Conservation (phyloP, 169 alveolate species). For the Babesia ovata region DNA sequence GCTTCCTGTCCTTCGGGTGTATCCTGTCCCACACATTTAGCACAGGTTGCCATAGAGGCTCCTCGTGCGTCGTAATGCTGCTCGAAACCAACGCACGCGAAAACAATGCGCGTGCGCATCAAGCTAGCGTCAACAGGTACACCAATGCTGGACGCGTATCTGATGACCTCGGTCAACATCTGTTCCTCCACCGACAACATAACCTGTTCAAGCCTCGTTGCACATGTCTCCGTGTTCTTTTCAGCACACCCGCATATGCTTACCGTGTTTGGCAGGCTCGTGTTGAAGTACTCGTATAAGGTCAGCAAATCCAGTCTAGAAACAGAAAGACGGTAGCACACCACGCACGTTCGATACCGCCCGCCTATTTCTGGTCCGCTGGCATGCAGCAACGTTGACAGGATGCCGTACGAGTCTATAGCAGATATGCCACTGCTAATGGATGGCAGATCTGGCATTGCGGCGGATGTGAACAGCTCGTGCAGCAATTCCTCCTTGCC, state of each 20-base stretch:
- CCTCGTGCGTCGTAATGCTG: neutral
- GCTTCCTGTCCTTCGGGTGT: neutral
- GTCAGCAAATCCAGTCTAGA: slow-evolving; percentile 31
- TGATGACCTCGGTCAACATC: slow-evolving; percentile 23
- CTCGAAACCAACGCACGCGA: slow-evolving; percentile 61
- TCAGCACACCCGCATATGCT: slow-evolving; percentile 34
- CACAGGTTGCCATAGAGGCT: too few species aligned
- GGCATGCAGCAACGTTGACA: slow-evolving; percentile 12
- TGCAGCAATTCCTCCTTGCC: slow-evolving; percentile 1
- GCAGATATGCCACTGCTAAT: neutral
- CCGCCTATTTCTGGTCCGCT: neutral
- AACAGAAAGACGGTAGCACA: slow-evolving; percentile 47
- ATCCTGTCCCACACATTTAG: neutral
- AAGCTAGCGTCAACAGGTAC: neutral
- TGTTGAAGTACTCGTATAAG: slow-evolving; percentile 33
- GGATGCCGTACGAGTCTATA: slow-evolving; percentile 16
- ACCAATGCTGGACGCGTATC: slow-evolving; percentile 1
- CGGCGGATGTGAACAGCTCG: slow-evolving; percentile 2
- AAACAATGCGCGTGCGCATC: slow-evolving; percentile 16
- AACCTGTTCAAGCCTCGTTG: neutral
- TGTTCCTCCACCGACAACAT: slow-evolving; percentile 6
- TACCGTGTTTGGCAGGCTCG: slow-evolving; percentile 3
- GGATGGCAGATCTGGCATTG: neutral
- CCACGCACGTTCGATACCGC: slow-evolving; percentile 7
- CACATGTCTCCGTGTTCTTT: slow-evolving; percentile 9